These are phyloP conservation scores for Viola pubescens DNA, from an alignment of 441 rosid genomes.

Conservation along the genomic window DNA sequence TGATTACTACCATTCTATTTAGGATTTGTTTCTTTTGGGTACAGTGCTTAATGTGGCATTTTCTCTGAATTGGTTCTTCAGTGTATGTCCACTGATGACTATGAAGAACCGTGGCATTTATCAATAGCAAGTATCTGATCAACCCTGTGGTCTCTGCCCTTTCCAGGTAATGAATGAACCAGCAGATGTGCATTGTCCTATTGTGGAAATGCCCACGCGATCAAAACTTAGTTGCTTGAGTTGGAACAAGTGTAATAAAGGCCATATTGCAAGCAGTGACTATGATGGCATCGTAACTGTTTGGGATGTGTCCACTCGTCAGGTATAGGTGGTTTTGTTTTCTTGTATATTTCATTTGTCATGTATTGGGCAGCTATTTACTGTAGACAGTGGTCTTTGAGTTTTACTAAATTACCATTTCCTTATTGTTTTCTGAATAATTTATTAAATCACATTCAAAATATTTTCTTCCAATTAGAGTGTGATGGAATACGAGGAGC, in stretches of 20 bases:
- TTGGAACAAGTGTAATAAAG: constrained; percentile 73
- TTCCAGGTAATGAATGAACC: constrained; percentile 66
- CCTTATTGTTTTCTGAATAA: constrained; percentile 1
- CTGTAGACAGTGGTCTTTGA: background rate
- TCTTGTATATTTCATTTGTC: background rate
- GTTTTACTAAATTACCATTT: background rate
- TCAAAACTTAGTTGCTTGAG: constrained; percentile 88
- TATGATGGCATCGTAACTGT: constrained; percentile 84
- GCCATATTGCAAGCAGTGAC: constrained; percentile 82
- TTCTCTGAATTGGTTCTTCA: too few relatives aligned
- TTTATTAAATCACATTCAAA: constrained; percentile 2
- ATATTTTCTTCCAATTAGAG: constrained; percentile 25
- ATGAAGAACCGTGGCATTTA: too few relatives aligned
- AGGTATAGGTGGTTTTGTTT: constrained; percentile 31
- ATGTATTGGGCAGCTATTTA: background rate
- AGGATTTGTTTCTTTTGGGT: too few relatives aligned
- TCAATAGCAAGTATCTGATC: background rate
- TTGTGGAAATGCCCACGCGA: constrained; percentile 77
- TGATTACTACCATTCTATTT: too few relatives aligned
- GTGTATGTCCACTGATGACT: too few relatives aligned
- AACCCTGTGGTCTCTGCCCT: constrained; percentile 10
- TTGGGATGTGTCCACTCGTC: constrained; percentile 80
- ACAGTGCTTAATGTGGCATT: too few relatives aligned
- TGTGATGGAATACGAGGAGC: constrained; percentile 87
- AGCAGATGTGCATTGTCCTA: constrained; percentile 59